Evolutionary conservation across 2,329 filamentous ascomycete species (phyloP).

Genomic region (Cladophialophora psammophila): DNA sequence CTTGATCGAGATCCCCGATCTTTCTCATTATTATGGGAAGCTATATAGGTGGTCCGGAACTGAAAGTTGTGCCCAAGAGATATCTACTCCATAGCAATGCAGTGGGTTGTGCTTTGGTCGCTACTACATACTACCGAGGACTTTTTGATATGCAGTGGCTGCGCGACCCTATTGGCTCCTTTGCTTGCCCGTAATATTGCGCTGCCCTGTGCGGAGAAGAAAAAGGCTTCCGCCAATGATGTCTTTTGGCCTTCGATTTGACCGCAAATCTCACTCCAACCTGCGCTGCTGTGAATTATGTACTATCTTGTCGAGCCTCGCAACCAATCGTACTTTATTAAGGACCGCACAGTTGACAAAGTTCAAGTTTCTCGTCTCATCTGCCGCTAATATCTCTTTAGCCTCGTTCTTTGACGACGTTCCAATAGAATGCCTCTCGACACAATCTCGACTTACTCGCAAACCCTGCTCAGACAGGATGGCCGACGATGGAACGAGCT

Average conservation of each 20-base stretch:
- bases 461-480: conserved; percentile 82
- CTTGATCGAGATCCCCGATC: background rate
- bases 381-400: background rate
- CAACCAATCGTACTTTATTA: background rate
- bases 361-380: no score
- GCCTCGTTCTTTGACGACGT: background rate
- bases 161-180: no score
- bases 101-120: no score
- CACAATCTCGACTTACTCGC: conserved; percentile 86
- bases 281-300: background rate
- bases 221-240: conserved; percentile 3
- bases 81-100: no score
- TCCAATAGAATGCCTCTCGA: conserved; percentile 82
- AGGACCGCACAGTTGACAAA: no score
- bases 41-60: background rate
- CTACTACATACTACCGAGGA: no score
- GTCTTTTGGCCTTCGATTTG: background rate
- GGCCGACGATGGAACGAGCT: conserved; percentile 97
- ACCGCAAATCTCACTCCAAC: background rate
- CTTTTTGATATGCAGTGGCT: no score
- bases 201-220: background rate
- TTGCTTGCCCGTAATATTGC: no score
- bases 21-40: background rate
- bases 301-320: background rate
- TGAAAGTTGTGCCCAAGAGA: background rate